Base-by-base conservation (phyloP, 2,329 filamentous ascomycete species). In the Penicillium sp. region DNA sequence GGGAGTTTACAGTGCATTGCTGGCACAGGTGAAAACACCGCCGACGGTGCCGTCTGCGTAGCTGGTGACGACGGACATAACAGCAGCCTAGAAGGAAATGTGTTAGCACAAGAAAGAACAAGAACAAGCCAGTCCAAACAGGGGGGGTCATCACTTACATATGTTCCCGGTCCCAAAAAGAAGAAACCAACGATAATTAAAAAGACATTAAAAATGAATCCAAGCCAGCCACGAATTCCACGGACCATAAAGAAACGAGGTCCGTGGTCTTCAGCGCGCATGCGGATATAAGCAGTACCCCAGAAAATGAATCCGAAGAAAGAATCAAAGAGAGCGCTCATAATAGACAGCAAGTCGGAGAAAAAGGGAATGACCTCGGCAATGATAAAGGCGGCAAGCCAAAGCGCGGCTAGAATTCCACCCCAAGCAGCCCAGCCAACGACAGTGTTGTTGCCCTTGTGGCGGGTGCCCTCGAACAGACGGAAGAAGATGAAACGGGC, bases 331-430 rank as follows among this genome's bases (percentile, higher is more conserved):
- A 96, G 83, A 4, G 91, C 91, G 57, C 79, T 81, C 79, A 81
- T 81, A 51, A 82, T 76, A 5, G 78, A 78, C 17, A 84, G 75
- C 63, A 83, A 79, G 60, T 91, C 91, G 9, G 87, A 89, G 78
- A 97, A 96, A 82, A 96, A 96, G 0, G 92, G 92, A 69, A 97
- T 96, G 46, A 96, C 88, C 73, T 96, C 90, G 2, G 93, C 90
- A 66, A 97, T 93, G 71, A 96, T 86, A 74, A 96, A 96, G 7
- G 91, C 92, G n/a, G 89, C 66, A n/a, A 93, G 76, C 93, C 93
- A 97, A 4, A 76, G 67, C 10, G 61, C 62, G 1, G 71, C 74
- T 33, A 96, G 79, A 61, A 96, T 95, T 2, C 74, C 85, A 4
- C 84, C 82, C 93, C 93, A 97, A 0, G 85, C 79, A 0, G 78